Base-by-base conservation (phyloP, 768 basidiomycete genomes). In the Termitomyces sp. region DNA sequence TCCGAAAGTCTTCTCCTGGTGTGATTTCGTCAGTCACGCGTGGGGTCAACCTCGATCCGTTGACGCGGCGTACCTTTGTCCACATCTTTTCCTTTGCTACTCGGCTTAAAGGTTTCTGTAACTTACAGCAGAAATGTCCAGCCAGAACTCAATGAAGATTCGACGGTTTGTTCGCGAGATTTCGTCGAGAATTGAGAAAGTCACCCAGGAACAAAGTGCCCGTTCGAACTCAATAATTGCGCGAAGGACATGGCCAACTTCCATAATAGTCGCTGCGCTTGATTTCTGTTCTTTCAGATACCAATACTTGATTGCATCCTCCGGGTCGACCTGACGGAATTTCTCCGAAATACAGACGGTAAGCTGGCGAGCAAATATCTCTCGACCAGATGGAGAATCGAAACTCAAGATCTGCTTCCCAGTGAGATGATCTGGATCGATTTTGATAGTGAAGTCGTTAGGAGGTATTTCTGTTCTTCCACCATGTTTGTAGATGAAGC, bases 1-100 rank as follows among this genome's bases (percentile, higher is more conserved):
- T 86, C 24, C 84, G 83, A 66, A 88, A 91, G 68, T 91, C 90
- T 59, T 92, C 91, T 36, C 68, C 73, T 58, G 66, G 71, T 73
- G n/a, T 24, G 14, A n/a, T 20, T 22, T 49, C 11, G 49, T 60
- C 40, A 54, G 33, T 22, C 30, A 16, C n/a, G 24, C 30, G 22
- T 24, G n/a, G 26, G 10, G 26, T 30, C 10, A 40, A 35, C 18
- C 28, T 20, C 8, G 30, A 44, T 24, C 35, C 20, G 40, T 20
- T 14, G 16, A 43, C 14, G n/a, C 43, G 18, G 16, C 69, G 32
- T 49, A 78, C 81, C 76, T 68, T 74, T 77, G 51, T 79, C 80
- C 38, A 52, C 57, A 44, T 67, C 65, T 44, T 64, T 64, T 28
- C 41, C 52, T 43, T 47, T 58, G n/a, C 47, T 57, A 40, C 1